Percentiles rank a stretch among this genome's conserved stretches.
phyloP scores from a whole-genome alignment of 2,329 filamentous ascomycete species.

The Elsinoe batatas region DNA sequence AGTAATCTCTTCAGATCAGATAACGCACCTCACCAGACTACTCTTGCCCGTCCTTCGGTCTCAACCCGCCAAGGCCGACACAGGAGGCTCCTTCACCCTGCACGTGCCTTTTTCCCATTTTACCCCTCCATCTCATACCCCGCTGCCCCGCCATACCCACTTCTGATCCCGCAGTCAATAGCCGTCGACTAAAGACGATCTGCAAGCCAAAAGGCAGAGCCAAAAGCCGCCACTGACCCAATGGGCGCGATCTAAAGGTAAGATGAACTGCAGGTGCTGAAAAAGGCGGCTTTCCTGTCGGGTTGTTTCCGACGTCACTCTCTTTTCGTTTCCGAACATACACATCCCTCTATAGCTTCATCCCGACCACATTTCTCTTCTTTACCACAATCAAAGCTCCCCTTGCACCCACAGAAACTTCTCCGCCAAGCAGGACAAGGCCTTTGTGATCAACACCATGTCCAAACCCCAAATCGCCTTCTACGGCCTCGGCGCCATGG shows the following conservation, averaged over 20 bases:
- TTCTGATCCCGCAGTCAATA: background rate
- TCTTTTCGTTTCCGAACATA: background rate
- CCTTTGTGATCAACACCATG: background rate
- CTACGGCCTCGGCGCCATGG: constrained; percentile 71
- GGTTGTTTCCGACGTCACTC: background rate
- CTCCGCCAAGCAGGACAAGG: too few relatives aligned
- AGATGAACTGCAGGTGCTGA: background rate
- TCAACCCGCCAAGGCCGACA: too few relatives aligned
- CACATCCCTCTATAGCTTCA: background rate
- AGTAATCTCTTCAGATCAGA: too few relatives aligned
- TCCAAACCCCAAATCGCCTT: constrained; percentile 49
- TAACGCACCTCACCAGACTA: too few relatives aligned
- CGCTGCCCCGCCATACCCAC: constrained; percentile 9
- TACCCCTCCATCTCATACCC: constrained; percentile 3
- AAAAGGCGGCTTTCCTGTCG: background rate
- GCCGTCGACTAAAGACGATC: background rate
- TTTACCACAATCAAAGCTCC: too few relatives aligned
- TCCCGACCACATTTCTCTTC: too few relatives aligned
- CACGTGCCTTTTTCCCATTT: too few relatives aligned
- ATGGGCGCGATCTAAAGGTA: background rate
- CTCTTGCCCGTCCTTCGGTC: too few relatives aligned
- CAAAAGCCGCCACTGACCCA: background rate
- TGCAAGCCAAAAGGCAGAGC: background rate
- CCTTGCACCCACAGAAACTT: too few relatives aligned
- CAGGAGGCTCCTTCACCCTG: too few relatives aligned